These are phyloP conservation scores for Lipomyces spencermartinsiae DNA, from an alignment of 805 yeast species.

Conservation along the genomic window DNA sequence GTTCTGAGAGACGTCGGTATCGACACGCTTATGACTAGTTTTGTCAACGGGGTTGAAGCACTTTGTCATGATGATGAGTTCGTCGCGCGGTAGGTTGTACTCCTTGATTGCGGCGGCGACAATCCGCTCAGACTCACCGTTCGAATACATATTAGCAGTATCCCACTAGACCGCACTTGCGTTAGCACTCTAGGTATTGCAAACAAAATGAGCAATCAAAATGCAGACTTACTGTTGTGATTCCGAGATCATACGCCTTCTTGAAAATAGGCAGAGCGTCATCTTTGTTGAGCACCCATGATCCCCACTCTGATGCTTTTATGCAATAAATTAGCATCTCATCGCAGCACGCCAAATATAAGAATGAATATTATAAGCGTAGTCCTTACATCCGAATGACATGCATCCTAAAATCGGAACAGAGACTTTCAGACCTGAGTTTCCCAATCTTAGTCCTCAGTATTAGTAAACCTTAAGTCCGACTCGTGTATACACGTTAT, in stretches of 20 bases:
- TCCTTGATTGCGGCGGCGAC: constrained; percentile 61
- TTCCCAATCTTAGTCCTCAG: constrained; percentile 22
- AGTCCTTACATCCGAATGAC: constrained; percentile 35
- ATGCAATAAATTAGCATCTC: background rate
- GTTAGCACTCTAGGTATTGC: background rate
- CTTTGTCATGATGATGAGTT: constrained; percentile 62
- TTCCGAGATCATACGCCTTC: constrained; percentile 47
- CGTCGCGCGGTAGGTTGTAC: constrained; percentile 59
- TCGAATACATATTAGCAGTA: constrained; percentile 55
- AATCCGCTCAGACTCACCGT: constrained; percentile 52
- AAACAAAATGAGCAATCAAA: constrained; percentile 3
- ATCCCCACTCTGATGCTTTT: constrained; percentile 34
- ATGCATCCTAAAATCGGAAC: constrained; percentile 37
- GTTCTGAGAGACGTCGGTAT: constrained; percentile 10
- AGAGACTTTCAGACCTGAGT: constrained; percentile 34
- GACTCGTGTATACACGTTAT: background rate
- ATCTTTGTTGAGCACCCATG: constrained; percentile 33
- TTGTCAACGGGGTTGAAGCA: constrained; percentile 36
- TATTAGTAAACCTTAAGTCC: background rate
- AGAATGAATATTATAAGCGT: background rate
- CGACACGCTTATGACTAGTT: constrained; percentile 39
- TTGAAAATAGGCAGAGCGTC: constrained; percentile 33
- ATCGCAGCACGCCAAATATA: background rate
- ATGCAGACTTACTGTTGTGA: constrained; percentile 45
- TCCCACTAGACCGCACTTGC: constrained; percentile 43